A percentile compares a stretch with the other conserved stretches of the same genome.
Evolutionary conservation across 768 basidiomycete species (phyloP).

Genomic region (Agaricus sinodeliciosus): DNA sequence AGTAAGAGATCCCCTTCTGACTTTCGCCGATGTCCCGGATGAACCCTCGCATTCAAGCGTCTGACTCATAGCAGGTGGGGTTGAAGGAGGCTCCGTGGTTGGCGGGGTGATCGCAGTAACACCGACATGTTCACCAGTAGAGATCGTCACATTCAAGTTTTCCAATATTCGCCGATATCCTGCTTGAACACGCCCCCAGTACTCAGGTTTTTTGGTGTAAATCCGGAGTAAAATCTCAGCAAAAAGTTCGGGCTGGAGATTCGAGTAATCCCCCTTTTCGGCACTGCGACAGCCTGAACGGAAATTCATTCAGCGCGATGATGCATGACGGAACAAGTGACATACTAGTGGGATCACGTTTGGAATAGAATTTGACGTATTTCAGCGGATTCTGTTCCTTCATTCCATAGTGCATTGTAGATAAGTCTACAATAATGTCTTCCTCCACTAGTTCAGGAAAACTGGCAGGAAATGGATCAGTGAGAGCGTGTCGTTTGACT

Average conservation of each 20-base stretch:
- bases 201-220: slow-evolving; percentile 58
- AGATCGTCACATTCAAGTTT: not conserved
- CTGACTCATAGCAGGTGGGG: slow-evolving; percentile 28
- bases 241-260: slow-evolving; percentile 56
- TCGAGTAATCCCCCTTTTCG: slow-evolving; percentile 52
- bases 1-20: slow-evolving; percentile 10
- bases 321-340: not conserved
- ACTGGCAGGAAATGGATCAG: slow-evolving; percentile 14
- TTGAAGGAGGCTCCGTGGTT: slow-evolving; percentile 28
- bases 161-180: slow-evolving; percentile 49
- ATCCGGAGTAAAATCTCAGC: slow-evolving; percentile 65
- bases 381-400: slow-evolving; percentile 62
- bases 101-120: slow-evolving; percentile 24
- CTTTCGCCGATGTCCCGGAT: not conserved
- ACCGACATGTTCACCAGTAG: not conserved
- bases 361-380: slow-evolving; percentile 68
- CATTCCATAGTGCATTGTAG: slow-evolving; percentile 76
- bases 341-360: slow-evolving; percentile 52
- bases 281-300: slow-evolving; percentile 38
- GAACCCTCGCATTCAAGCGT: slow-evolving; percentile 16
- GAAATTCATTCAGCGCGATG: not conserved
- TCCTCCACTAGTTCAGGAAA: slow-evolving; percentile 28
- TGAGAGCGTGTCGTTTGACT: slow-evolving; percentile 26
- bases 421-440: slow-evolving; percentile 59
- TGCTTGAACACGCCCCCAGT: slow-evolving; percentile 57